Evolutionary conservation across 1,139 yeast species (phyloP).

Genomic region (Spencermartinsiella ligniputridi): DNA sequence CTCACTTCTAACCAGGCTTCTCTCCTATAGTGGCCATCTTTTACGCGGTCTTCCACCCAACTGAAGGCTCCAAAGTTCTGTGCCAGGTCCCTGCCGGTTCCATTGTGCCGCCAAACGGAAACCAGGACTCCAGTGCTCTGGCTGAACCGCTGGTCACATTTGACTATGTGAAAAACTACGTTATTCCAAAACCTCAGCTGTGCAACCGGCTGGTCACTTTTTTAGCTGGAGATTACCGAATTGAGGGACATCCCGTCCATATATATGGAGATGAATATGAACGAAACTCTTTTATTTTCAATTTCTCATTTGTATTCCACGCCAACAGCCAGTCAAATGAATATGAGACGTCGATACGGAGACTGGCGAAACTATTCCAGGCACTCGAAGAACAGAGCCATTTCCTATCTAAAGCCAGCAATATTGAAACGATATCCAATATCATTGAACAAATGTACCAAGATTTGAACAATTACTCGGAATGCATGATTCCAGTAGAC

Average conservation of each 20-base stretch:
- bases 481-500: conserved; percentile 91
- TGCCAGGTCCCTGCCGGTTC: conserved; percentile 82
- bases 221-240: conserved; percentile 63
- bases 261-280: conserved; percentile 72
- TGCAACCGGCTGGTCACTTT: conserved; percentile 78
- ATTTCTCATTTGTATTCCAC: conserved; percentile 86
- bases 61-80: conserved; percentile 91
- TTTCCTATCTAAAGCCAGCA: conserved; percentile 47
- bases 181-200: conserved; percentile 88
- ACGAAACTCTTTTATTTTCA: conserved; percentile 87
- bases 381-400: conserved; percentile 88
- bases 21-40: conserved; percentile 83
- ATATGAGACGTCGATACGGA: conserved; percentile 76
- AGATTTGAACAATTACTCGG: conserved; percentile 91
- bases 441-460: conserved; percentile 84
- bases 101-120: conserved; percentile 36
- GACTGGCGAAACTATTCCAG: conserved; percentile 84
- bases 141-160: conserved; percentile 61
- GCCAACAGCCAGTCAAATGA: conserved; percentile 79
- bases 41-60: conserved; percentile 90
- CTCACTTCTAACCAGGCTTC: conserved; percentile 53
- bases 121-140: conserved; percentile 34
- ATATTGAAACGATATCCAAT: conserved; percentile 61
- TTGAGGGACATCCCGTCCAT: conserved; percentile 89
- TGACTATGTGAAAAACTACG: conserved; percentile 80